A percentile compares a stretch with the other conserved stretches of the same genome.
Evolutionary conservation across 345 rosid genomes (phyloP).

Genomic region (Citrus inodora): DNA sequence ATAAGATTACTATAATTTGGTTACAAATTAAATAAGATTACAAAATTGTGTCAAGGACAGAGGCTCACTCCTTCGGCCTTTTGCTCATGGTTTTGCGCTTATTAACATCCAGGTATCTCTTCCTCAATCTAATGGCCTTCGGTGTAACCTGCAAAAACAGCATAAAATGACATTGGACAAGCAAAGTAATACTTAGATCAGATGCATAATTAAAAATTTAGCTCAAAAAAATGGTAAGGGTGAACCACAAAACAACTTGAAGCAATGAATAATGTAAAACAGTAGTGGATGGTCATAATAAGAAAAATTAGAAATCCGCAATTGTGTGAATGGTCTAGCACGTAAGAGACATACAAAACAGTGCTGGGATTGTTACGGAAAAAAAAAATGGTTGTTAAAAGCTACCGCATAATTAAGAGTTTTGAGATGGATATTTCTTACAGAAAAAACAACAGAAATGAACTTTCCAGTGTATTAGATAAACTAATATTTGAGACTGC

Average conservation of each 20-base stretch:
- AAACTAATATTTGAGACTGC: background rate
- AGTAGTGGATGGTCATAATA: background rate
- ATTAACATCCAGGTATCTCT: slow-evolving; percentile 83
- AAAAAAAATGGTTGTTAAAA: background rate
- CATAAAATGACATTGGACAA: background rate
- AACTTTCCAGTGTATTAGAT: background rate
- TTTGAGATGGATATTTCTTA: background rate
- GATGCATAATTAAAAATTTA: background rate
- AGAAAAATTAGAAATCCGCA: no score
- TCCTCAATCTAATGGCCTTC: slow-evolving; percentile 77
- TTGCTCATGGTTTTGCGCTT: slow-evolving; percentile 87
- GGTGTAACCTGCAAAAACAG: slow-evolving; percentile 73
- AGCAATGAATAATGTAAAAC: background rate
- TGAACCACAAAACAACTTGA: background rate
- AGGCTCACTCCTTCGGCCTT: slow-evolving; percentile 56
- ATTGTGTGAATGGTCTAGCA: background rate
- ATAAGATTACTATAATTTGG: background rate
- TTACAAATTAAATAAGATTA: background rate
- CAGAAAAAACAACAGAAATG: background rate
- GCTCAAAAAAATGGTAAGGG: no score
- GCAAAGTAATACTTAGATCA: background rate
- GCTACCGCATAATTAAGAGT: background rate
- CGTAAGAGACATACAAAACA: background rate
- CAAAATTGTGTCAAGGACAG: background rate
- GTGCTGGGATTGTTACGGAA: background rate